Conservation (phyloP, 768 basidiomycete species). For the Dioszegia hungarica region DNA sequence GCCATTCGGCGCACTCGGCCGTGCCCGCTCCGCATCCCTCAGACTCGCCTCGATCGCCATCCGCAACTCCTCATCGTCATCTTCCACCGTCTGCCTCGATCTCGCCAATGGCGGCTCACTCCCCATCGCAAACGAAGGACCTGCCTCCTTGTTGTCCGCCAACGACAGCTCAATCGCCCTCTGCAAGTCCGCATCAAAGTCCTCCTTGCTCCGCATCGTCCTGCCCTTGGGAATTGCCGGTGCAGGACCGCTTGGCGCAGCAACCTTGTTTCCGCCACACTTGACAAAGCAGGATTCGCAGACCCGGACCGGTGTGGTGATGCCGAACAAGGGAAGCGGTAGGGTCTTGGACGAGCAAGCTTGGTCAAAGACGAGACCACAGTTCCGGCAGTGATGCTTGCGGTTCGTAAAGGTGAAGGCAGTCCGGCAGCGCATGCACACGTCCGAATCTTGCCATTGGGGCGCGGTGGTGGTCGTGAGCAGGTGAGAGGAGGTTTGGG, state of each 20-base stretch:
- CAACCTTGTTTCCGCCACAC: conserved; percentile 48
- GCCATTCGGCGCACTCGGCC: conserved; percentile 71
- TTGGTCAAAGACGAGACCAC: conserved; percentile 94
- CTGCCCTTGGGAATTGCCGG: conserved; percentile 44
- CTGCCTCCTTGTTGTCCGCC: conserved; percentile 61
- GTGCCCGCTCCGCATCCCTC: conserved; percentile 60
- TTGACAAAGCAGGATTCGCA: conserved; percentile 88
- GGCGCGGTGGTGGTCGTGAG: conserved; percentile 57
- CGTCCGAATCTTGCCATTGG: conserved; percentile 94
- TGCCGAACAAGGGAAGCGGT: conserved; percentile 86
- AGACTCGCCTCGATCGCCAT: conserved; percentile 95
- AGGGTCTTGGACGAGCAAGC: conserved; percentile 79
- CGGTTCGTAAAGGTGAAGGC: conserved; percentile 91
- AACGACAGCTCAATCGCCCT: conserved; percentile 88
- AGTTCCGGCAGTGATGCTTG: conserved; percentile 97
- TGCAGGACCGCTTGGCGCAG: conserved; percentile 32
- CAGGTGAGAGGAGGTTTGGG: conserved; percentile 30
- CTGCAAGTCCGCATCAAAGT: conserved; percentile 81
- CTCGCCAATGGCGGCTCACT: conserved; percentile 56
- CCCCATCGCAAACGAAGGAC: conserved; percentile 56
- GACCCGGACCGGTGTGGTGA: conserved; percentile 84
- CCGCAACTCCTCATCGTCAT: conserved; percentile 84
- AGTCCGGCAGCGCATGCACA: conserved; percentile 86
- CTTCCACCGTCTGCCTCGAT: conserved; percentile 54
- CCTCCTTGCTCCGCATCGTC: conserved; percentile 55